These are phyloP conservation scores for Cyberlindnera americana DNA, from an alignment of 805 yeast genomes.

Conservation along the genomic window DNA sequence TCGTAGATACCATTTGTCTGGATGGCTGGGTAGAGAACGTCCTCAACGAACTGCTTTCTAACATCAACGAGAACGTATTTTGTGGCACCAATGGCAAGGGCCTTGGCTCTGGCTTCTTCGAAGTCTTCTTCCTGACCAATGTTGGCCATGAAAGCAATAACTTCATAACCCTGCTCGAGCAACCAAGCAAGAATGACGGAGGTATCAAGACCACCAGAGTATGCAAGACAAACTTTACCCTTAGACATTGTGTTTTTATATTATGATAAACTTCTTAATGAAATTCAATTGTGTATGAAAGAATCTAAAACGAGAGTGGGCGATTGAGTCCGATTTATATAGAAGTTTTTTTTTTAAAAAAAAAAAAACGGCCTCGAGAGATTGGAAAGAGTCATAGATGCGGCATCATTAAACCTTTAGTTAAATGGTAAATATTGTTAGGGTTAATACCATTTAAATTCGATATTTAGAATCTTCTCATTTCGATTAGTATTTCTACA, in stretches of 20 bases:
- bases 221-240: slow-evolving; percentile 98
- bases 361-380: too few relatives aligned
- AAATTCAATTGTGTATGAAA: too few relatives aligned
- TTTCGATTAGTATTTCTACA: too few relatives aligned
- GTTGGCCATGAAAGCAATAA: slow-evolving; percentile 96
- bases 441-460: not conserved
- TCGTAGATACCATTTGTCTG: slow-evolving; percentile 98
- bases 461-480: not conserved
- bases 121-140: slow-evolving; percentile 99
- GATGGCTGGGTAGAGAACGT: slow-evolving; percentile 90
- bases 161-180: slow-evolving; percentile 96
- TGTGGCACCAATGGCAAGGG: slow-evolving; percentile 94
- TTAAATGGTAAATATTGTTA: too few relatives aligned
- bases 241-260: slow-evolving; percentile 62
- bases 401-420: slow-evolving; percentile 2
- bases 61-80: slow-evolving; percentile 93
- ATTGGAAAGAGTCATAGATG: slow-evolving; percentile 3
- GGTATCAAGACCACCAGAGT: slow-evolving; percentile 99
- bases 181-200: slow-evolving; percentile 98
- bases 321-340: too few relatives aligned
- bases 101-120: slow-evolving; percentile 94
- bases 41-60: slow-evolving; percentile 90
- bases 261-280: not conserved
- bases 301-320: too few relatives aligned
- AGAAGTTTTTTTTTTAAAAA: too few relatives aligned